Conservation (phyloP, 805 yeast genomes). For the Candida pseudoglaebosa region DNA sequence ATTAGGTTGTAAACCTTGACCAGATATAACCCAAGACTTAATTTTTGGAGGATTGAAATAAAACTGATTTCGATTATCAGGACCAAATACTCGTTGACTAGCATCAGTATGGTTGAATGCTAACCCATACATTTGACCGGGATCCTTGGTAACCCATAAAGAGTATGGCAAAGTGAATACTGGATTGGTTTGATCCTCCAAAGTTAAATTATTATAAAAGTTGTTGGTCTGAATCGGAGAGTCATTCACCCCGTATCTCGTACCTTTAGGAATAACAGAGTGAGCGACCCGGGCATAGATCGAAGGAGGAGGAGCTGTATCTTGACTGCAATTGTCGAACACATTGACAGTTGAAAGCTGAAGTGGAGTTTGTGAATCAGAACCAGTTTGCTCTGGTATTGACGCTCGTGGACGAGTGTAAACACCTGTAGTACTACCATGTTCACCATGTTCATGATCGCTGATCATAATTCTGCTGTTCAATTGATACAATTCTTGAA, state of each 20-base stretch:
- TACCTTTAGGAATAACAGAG: constrained; percentile 32
- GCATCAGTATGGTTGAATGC: constrained; percentile 63
- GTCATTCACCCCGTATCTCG: constrained; percentile 11
- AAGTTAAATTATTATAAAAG: constrained; percentile 68
- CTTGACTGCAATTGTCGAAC: not conserved
- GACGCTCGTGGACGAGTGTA: constrained; percentile 4
- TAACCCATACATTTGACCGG: constrained; percentile 50
- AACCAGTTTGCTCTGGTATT: too few species aligned
- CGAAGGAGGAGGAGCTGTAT: constrained; percentile 33
- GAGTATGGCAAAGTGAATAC: constrained; percentile 83
- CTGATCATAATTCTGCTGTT: too few species aligned
- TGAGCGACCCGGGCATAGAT: constrained; percentile 35
- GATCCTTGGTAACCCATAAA: constrained; percentile 57
- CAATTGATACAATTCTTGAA: too few species aligned
- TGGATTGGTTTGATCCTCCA: constrained; percentile 64
- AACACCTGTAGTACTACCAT: too few species aligned
- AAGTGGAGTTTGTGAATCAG: too few species aligned
- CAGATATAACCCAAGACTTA: constrained; percentile 51
- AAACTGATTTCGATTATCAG: constrained; percentile 55
- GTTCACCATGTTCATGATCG: too few species aligned
- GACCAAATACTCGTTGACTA: constrained; percentile 65
- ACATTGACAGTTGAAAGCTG: too few species aligned
- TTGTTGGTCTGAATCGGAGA: constrained; percentile 69
- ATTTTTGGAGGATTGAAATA: constrained; percentile 67
- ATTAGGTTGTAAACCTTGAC: constrained; percentile 19